These are phyloP conservation scores for Ogataea siamensis DNA, from an alignment of 805 yeast genomes.

Conservation along the genomic window DNA sequence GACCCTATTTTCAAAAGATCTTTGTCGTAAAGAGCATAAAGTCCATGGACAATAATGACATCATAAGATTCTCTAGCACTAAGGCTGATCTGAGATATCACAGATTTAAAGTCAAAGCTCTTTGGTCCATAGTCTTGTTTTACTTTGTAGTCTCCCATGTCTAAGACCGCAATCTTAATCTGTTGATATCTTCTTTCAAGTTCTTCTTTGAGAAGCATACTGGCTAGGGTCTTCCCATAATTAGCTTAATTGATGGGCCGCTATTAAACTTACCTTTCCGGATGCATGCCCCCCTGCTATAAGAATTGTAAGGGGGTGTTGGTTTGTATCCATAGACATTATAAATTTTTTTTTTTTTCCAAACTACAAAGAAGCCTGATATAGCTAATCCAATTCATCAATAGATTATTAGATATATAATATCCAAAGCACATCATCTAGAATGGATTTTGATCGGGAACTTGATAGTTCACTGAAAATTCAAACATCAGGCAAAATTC, in stretches of 20 bases:
- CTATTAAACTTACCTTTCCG: slow-evolving; percentile 30
- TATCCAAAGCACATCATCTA: too few relatives aligned
- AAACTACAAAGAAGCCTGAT: too few relatives aligned
- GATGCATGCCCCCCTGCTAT: slow-evolving; percentile 38
- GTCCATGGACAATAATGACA: slow-evolving; percentile 63
- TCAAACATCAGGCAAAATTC: slow-evolving; percentile 57
- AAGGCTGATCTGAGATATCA: slow-evolving; percentile 15
- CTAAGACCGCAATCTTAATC: slow-evolving; percentile 22
- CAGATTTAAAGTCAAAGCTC: slow-evolving; percentile 39
- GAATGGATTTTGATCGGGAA: slow-evolving; percentile 62
- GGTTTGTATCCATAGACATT: not conserved
- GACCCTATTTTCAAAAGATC: slow-evolving; percentile 54
- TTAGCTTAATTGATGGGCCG: slow-evolving; percentile 13
- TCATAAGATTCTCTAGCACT: slow-evolving; percentile 20
- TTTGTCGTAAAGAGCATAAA: slow-evolving; percentile 72
- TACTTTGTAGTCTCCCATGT: slow-evolving; percentile 23
- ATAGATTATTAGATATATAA: too few relatives aligned
- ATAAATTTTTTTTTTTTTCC: too few relatives aligned
- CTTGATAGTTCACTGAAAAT: slow-evolving; percentile 60
- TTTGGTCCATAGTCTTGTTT: slow-evolving; percentile 34
- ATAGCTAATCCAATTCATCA: too few relatives aligned
- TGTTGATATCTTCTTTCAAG: slow-evolving; percentile 22
- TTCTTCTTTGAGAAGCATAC: slow-evolving; percentile 20
- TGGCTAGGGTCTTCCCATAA: slow-evolving; percentile 21
- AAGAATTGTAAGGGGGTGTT: slow-evolving; percentile 21